Evolutionary conservation across 1,284 basidiomycete genomes (phyloP).

Genomic region (Lignosus rhinocerotis): DNA sequence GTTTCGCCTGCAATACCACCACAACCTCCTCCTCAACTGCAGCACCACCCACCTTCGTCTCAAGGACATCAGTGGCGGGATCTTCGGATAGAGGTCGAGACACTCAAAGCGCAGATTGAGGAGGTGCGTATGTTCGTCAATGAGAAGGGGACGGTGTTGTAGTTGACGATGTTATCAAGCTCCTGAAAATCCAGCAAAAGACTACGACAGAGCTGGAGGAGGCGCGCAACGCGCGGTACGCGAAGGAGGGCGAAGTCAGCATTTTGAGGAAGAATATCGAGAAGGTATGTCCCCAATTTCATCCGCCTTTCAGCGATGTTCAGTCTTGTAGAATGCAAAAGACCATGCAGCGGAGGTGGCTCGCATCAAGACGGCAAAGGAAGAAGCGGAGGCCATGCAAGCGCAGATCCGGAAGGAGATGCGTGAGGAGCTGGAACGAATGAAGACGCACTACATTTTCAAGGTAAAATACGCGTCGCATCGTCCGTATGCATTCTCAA

Average conservation of each 20-base stretch:
- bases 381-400: constrained; percentile 57
- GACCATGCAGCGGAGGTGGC: constrained; percentile 59
- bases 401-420: constrained; percentile 54
- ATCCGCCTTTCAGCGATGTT: neutral
- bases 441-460: constrained; percentile 70
- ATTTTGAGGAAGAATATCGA: constrained; percentile 58
- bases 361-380: constrained; percentile 59
- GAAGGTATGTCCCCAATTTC: constrained; percentile 41
- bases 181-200: constrained; percentile 48
- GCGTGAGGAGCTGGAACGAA: constrained; percentile 67
- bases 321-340: constrained; percentile 48
- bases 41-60: neutral
- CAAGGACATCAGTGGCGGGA: constrained; percentile 17
- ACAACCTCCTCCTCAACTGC: neutral
- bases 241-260: constrained; percentile 64
- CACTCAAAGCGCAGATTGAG: constrained; percentile 45
- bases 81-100: constrained; percentile 26
- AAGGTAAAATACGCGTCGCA: constrained; percentile 44
- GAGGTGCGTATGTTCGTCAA: constrained; percentile 38
- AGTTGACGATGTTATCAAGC: constrained; percentile 35
- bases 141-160: neutral
- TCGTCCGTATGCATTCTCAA: neutral
- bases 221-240: constrained; percentile 47
- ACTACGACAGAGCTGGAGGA: constrained; percentile 46
- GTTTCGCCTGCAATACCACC: neutral